phyloP scores from a whole-genome alignment of 192 early-diverging fungal genomes.

The Podila epigama region DNA sequence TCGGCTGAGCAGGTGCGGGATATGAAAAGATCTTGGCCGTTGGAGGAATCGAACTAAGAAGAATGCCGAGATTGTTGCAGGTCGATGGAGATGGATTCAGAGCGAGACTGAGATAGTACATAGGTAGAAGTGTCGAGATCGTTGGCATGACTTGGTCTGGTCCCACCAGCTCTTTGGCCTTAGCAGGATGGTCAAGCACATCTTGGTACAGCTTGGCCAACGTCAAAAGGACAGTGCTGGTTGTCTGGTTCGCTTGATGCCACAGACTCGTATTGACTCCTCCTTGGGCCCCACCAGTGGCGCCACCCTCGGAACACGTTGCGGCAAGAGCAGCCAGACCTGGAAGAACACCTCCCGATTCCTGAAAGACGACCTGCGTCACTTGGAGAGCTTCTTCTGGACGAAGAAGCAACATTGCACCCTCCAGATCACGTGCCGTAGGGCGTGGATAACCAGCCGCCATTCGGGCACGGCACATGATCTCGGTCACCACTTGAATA shows the following conservation, averaged over 20 bases:
- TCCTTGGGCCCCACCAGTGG: slow-evolving; percentile 1
- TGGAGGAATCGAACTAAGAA: slow-evolving; percentile 73
- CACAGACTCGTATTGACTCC: slow-evolving; percentile 49
- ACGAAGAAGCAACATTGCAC: slow-evolving; percentile 59
- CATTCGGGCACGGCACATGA: slow-evolving; percentile 34
- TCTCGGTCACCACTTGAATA: slow-evolving; percentile 39
- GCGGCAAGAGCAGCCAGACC: slow-evolving; percentile 54
- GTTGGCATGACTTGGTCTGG: slow-evolving; percentile 57
- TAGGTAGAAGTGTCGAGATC: slow-evolving; percentile 72
- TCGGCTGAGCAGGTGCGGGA: slow-evolving; percentile 26
- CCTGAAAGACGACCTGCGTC: slow-evolving; percentile 61
- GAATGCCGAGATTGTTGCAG: slow-evolving; percentile 91
- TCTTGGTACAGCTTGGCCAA: slow-evolving; percentile 93
- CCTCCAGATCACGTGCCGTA: slow-evolving; percentile 24
- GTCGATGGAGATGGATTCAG: slow-evolving; percentile 87
- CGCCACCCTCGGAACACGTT: slow-evolving; percentile 17
- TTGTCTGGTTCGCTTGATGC: slow-evolving; percentile 68
- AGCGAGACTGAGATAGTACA: slow-evolving; percentile 85
- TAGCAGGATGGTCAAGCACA: slow-evolving; percentile 56
- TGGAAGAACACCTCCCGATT: slow-evolving; percentile 73
- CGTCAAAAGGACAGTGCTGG: slow-evolving; percentile 77
- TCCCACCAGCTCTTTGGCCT: slow-evolving; percentile 46
- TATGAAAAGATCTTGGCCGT: slow-evolving; percentile 57
- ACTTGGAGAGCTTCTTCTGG: slow-evolving; percentile 71
- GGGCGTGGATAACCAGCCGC: slow-evolving; percentile 37